These are phyloP conservation scores for Leccinum solheimii DNA, from an alignment of 1,284 basidiomycete genomes.

Conservation along the genomic window DNA sequence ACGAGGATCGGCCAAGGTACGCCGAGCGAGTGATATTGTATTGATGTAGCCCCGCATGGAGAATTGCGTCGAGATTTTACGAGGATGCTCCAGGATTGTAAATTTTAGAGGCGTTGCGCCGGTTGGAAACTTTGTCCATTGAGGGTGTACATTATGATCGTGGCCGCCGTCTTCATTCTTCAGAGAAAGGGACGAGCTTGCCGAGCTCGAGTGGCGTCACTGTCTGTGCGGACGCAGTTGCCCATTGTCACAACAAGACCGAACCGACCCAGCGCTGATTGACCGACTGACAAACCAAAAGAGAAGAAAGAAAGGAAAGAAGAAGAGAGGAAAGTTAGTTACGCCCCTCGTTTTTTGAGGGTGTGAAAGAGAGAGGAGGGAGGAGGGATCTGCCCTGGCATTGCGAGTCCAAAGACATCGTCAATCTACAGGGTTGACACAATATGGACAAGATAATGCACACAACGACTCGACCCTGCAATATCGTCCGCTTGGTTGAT, in stretches of 20 bases:
- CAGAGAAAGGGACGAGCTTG: not conserved
- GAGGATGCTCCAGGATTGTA: not conserved
- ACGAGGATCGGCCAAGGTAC: not conserved
- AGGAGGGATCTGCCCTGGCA: not conserved
- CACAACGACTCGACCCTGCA: not conserved
- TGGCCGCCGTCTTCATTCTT: not conserved
- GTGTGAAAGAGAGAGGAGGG: not conserved
- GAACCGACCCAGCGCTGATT: not conserved
- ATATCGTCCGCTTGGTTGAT: not conserved
- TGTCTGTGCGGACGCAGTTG: not conserved
- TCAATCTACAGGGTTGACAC: not conserved
- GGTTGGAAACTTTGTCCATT: not conserved
- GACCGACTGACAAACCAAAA: not conserved
- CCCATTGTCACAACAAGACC: not conserved
- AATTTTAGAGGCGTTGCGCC: not conserved
- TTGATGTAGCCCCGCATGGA: not conserved
- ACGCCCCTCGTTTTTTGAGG: not conserved
- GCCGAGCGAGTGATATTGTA: not conserved
- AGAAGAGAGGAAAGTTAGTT: not conserved
- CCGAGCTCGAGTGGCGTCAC: not conserved
- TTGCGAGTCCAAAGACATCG: not conserved
- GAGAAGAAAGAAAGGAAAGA: not conserved
- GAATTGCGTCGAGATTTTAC: not conserved
- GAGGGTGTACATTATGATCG: not conserved
- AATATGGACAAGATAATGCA: not conserved